Evolutionary conservation across 371 early-diverging fungal genomes (phyloP), one percentile per base, ranked within the genome.

Genomic region (Haplosporangium sp.): DNA sequence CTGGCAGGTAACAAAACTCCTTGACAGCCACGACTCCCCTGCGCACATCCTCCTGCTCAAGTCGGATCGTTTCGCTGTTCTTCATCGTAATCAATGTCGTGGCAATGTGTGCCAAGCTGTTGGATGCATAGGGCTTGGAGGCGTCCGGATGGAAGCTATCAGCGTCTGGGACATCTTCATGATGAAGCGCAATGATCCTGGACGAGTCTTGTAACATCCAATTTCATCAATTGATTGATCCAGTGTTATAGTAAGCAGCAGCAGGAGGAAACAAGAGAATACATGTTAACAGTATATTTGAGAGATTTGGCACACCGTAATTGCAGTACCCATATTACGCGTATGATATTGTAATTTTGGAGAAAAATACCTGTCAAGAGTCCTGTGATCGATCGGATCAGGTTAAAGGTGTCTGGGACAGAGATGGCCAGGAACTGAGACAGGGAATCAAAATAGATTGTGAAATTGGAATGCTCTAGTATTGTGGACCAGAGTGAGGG

Each of bases 111-210:
- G 79, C 79, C 16, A 77, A 60, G 48, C 72, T 68, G 58, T 71
- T 67, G 20, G 79, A 55, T 0, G 72, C 79, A 7, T 54, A 63
- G 12, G 79, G 79, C 36, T 72, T 77, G 8, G 79, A 77, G 1
- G 68, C 64, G 42, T 77, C 65, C 0, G 79, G 62, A 1, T 50
- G 57, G 21, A 64, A 77, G n/a, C 64, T 60, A 20, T 71, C 68
- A 1, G 72, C 79, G 18, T 77, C 79, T 12, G 79, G 79, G 5
- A 77, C 55, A 53, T 77, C 79, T 46, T 77, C 79, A 9, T 77
- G 79, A 37, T 77, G 62, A 12, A 77, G 42, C 0, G 79, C 79
- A 46, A 77, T 77, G n/a, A 77, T 77, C 16, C 68, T 55, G 8
- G 79, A 77, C 9, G 71, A 52, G 21, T 71, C 77, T 69, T 8